Conservation (phyloP, 2,329 filamentous ascomycete species). For the Sclerotinia borealis region DNA sequence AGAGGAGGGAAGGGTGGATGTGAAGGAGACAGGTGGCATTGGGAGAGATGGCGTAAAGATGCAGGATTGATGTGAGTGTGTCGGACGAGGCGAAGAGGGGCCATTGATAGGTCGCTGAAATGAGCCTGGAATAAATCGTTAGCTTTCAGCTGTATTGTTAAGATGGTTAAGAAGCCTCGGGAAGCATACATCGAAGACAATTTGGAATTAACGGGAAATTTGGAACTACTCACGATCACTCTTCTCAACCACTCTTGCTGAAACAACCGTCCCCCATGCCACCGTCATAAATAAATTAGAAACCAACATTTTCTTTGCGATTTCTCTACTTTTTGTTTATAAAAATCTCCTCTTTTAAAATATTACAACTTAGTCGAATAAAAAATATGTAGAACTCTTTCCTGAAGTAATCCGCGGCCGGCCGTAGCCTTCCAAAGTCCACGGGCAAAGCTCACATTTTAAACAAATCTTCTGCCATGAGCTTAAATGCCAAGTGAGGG, state of each 20-base stretch:
- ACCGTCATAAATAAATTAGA: background rate
- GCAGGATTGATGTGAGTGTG: background rate
- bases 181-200: background rate
- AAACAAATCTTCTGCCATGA: background rate
- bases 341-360: background rate
- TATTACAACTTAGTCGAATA: background rate
- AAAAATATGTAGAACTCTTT: background rate
- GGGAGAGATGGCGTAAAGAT: constrained; percentile 3
- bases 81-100: background rate
- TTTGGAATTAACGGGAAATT: background rate
- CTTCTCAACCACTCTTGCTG: constrained; percentile 6
- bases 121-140: background rate
- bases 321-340: background rate
- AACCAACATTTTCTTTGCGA: constrained; percentile 1
- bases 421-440: background rate
- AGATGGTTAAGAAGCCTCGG: background rate
- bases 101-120: background rate
- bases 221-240: background rate
- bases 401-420: constrained; percentile 5
- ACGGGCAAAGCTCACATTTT: background rate
- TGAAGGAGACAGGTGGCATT: constrained; percentile 7
- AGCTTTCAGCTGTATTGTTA: background rate
- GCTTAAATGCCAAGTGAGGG: background rate
- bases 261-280: background rate
- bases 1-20: background rate